Base-by-base conservation (phyloP, 345 rosid species). In the Rhodomyrtus tomentosa region DNA sequence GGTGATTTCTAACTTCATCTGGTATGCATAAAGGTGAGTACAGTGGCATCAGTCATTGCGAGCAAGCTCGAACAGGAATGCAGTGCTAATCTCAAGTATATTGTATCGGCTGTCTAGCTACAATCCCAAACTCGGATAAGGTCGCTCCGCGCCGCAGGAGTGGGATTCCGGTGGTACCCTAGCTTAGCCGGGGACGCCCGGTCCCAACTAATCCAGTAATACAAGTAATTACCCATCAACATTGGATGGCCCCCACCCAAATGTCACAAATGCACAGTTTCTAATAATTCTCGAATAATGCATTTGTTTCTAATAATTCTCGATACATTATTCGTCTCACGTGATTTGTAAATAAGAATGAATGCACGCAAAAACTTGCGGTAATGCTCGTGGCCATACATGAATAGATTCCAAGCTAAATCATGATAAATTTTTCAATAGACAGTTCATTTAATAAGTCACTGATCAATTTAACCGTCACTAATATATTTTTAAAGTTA, bases 101-200 rank as follows among this genome's bases (percentile, higher is more conserved):
- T 18, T 68, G 24, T 36, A 36, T 18, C 25, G 14, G 79, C 79
- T 68, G 45, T 25, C 45, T 36, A 5, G 7, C 6, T 24, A 68
- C 7, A 2, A 36, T 36, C 45, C 14, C 1, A 21, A 38, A 36
- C 25, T 68, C 3, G 76, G 76, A 68, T 32, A 4, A 4, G 24
- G 24, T 18, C 6, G 8, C 12, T 20, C 12, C 0, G 42, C 5
- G 2, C 12, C 0, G 24, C 2, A 4, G 45, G 76, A 32, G 12
- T 7, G 24, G 5, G 45, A 62, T 32, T 20, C 42, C 13, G 42
- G 45, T 24, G 1, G 24, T 68, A 32, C 25, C 76, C 76, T 68
- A 36, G 76, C 76, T 9, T 10, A 68, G 2, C 76, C 3, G 0
- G 76, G 42, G 42, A 68, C 0, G 45, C 24, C 76, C 2, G 0